Evolutionary conservation across 2,329 filamentous ascomycete species (phyloP).

Genomic region (Claviceps cyperi): DNA sequence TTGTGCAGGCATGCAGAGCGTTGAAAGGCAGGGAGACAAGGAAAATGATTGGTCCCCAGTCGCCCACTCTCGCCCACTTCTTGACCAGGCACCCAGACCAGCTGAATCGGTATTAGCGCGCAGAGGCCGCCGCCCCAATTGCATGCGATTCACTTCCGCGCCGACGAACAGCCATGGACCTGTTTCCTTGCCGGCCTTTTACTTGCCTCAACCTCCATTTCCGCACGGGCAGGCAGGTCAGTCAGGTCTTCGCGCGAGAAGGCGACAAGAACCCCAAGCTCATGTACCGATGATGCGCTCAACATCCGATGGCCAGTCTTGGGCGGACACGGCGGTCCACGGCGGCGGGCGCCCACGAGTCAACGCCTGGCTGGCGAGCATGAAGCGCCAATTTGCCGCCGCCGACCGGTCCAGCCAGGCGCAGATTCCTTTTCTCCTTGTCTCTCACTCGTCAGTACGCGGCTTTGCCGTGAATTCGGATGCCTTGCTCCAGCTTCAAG

Average conservation of each 20-base stretch:
- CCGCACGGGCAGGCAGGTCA: no score
- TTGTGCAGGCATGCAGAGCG: constrained; percentile 1
- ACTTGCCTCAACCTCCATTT: no score
- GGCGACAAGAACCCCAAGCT: no score
- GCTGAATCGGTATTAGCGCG: not conserved
- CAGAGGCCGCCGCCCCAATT: no score
- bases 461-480: not conserved
- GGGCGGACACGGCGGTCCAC: no score
- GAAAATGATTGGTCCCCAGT: constrained; percentile 3
- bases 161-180: no score
- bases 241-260: no score
- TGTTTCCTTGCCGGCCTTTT: no score
- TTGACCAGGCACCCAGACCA: constrained; percentile 1
- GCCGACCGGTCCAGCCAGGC: not conserved
- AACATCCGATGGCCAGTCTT: not conserved
- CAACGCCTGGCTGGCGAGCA: not conserved
- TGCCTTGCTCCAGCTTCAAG: no score
- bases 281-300: not conserved
- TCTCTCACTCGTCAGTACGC: not conserved
- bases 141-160: no score
- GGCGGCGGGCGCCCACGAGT: not conserved
- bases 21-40: constrained; percentile 1
- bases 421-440: not conserved
- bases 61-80: no score
- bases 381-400: not conserved